phyloP scores from a whole-genome alignment of 176 grass and related monocot species.

The Ananas comosus region DNA sequence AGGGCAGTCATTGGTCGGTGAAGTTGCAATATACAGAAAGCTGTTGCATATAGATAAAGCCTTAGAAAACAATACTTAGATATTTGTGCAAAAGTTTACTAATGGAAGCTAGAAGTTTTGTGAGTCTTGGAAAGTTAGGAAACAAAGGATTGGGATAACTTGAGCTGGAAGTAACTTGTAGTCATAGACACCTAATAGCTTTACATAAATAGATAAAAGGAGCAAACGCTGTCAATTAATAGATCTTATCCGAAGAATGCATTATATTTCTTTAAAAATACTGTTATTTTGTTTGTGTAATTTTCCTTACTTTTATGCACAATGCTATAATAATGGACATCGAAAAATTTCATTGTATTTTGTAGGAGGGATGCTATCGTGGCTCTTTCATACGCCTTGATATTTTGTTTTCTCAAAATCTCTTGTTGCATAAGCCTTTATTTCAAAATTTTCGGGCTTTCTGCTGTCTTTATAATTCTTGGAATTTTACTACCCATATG shows the following conservation, averaged over 20 bases:
- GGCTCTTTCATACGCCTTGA: conserved; percentile 46
- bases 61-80: too few species aligned
- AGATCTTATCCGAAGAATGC: background rate
- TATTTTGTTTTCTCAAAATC: conserved; percentile 73
- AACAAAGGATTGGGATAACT: background rate
- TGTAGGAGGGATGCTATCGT: conserved; percentile 64
- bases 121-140: too few species aligned
- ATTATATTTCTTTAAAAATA: too few species aligned
- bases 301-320: conserved; percentile 4
- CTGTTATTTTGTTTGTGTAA: background rate
- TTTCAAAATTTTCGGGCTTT: conserved; percentile 55
- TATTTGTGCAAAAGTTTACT: too few species aligned
- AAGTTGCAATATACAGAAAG: too few species aligned
- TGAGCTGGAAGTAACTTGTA: background rate
- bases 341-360: conserved; percentile 7
- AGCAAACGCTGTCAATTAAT: background rate
- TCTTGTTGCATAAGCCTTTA: conserved; percentile 51
- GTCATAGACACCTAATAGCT: background rate
- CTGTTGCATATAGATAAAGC: too few species aligned
- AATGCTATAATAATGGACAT: background rate
- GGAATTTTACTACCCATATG: conserved; percentile 59
- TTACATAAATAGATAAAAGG: background rate
- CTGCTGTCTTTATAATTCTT: conserved; percentile 45
- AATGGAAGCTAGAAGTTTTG: too few species aligned
- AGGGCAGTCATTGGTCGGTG: too few species aligned